Percentiles rank a stretch among this genome's conserved stretches.
phyloP scores from a whole-genome alignment of 2,329 filamentous ascomycete genomes.

The Paecilomyces sp. region DNA sequence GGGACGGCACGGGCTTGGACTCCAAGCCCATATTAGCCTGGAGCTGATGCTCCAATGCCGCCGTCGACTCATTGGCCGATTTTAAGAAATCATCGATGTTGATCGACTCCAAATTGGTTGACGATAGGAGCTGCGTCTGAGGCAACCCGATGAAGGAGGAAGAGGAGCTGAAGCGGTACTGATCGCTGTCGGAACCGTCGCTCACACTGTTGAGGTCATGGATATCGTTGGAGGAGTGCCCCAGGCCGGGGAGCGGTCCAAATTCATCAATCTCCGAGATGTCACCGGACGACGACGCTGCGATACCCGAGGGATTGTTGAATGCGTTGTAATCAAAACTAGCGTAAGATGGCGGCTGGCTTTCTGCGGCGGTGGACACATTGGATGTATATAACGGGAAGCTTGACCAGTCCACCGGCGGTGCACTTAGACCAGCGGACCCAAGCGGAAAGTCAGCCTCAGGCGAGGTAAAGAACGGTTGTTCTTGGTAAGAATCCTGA shows the following conservation, averaged over 20 bases:
- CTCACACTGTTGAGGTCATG: slow-evolving; percentile 35
- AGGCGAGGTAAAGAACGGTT: slow-evolving; percentile 33
- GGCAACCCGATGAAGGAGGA: slow-evolving; percentile 36
- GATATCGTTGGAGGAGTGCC: slow-evolving; percentile 20
- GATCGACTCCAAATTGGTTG: slow-evolving; percentile 32
- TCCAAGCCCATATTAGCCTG: slow-evolving; percentile 31
- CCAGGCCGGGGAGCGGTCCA: slow-evolving; percentile 23
- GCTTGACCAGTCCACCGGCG: slow-evolving; percentile 42
- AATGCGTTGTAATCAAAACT: slow-evolving; percentile 39
- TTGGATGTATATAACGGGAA: slow-evolving; percentile 36
- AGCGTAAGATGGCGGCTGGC: slow-evolving; percentile 39
- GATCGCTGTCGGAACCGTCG: slow-evolving; percentile 34
- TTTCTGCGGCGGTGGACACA: slow-evolving; percentile 30
- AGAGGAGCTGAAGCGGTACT: slow-evolving; percentile 34
- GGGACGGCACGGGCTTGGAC: slow-evolving; percentile 21
- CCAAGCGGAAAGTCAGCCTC: slow-evolving; percentile 34
- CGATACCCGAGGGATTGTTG: slow-evolving; percentile 28
- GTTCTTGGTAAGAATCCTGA: slow-evolving; percentile 31
- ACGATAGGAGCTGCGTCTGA: slow-evolving; percentile 33
- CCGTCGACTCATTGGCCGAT: slow-evolving; percentile 32
- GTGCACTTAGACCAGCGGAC: slow-evolving; percentile 32
- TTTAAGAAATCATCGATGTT: slow-evolving; percentile 40
- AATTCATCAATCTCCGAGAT: slow-evolving; percentile 43
- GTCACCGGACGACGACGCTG: slow-evolving; percentile 43
- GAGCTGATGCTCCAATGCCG: slow-evolving; percentile 32